Conservation (phyloP, 495 filamentous ascomycete genomes). For the Penicillium cosmopolitanum region DNA sequence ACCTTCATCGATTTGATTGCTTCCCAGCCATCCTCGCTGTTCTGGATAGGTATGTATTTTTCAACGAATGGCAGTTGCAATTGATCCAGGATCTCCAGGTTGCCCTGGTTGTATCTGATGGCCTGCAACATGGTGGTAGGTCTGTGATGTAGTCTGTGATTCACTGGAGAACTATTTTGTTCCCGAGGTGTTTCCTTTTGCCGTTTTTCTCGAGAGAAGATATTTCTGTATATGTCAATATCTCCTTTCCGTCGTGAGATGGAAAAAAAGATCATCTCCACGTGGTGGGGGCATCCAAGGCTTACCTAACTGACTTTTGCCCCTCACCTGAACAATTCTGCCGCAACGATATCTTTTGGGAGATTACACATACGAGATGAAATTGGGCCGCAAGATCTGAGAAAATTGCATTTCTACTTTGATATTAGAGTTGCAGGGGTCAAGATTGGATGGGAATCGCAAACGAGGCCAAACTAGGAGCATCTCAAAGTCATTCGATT, state of each 20-base stretch:
- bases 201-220: not conserved
- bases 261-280: not conserved
- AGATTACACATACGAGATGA: too few species aligned
- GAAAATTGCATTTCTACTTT: too few species aligned
- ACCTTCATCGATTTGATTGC: conserved; percentile 95
- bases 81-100: conserved; percentile 87
- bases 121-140: conserved; percentile 66
- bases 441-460: too few species aligned
- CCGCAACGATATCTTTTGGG: not conserved
- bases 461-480: too few species aligned
- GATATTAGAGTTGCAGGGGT: too few species aligned
- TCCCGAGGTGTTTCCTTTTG: not conserved
- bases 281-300: not conserved
- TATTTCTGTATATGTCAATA: too few species aligned
- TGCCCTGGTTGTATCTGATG: conserved; percentile 79
- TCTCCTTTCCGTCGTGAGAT: not conserved
- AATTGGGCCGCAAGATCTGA: too few species aligned
- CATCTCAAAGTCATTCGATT: too few species aligned
- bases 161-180: not conserved
- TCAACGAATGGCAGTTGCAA: conserved; percentile 85
- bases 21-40: conserved; percentile 82
- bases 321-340: not conserved
- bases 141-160: not conserved
- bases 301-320: conserved; percentile 3
- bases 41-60: conserved; percentile 73